These are phyloP conservation scores for Tricholoma saponaceum DNA, from an alignment of 768 basidiomycete genomes.

Conservation along the genomic window DNA sequence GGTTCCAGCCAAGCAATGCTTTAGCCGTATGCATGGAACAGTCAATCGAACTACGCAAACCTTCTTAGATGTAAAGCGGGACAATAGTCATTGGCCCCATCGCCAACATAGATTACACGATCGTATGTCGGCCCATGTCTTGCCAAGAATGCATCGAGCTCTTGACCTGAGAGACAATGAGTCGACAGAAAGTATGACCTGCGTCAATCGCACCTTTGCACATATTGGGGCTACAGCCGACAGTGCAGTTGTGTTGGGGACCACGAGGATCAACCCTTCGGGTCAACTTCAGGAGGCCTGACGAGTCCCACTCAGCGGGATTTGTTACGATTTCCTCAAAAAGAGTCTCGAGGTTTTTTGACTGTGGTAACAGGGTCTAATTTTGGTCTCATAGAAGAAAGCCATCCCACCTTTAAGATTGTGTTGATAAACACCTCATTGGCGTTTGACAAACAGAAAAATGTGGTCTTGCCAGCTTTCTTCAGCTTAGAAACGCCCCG, in stretches of 20 bases:
- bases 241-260: slow-evolving; percentile 75
- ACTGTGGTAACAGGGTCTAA: slow-evolving; percentile 35
- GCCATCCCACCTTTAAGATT: slow-evolving; percentile 65
- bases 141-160: slow-evolving; percentile 78
- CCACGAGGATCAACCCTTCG: slow-evolving; percentile 73
- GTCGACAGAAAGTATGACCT: neutral
- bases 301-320: slow-evolving; percentile 76
- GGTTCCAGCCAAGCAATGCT: neutral
- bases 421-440: slow-evolving; percentile 90
- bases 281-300: slow-evolving; percentile 69
- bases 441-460: slow-evolving; percentile 92
- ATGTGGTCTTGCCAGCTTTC: slow-evolving; percentile 58
- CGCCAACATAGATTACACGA: slow-evolving; percentile 86
- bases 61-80: slow-evolving; percentile 78
- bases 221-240: slow-evolving; percentile 96
- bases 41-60: slow-evolving; percentile 32
- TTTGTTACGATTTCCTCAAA: slow-evolving; percentile 92
- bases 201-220: slow-evolving; percentile 73
- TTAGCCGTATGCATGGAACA: neutral
- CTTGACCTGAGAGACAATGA: slow-evolving; percentile 59
- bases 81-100: slow-evolving; percentile 95
- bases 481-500: slow-evolving; percentile 84
- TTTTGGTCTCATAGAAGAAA: neutral
- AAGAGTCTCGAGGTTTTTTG: slow-evolving; percentile 65
- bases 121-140: slow-evolving; percentile 61